Evolutionary conservation across 768 basidiomycete genomes (phyloP), one percentile per base, ranked within the genome.

Genomic region (Pisolithus orientalis): DNA sequence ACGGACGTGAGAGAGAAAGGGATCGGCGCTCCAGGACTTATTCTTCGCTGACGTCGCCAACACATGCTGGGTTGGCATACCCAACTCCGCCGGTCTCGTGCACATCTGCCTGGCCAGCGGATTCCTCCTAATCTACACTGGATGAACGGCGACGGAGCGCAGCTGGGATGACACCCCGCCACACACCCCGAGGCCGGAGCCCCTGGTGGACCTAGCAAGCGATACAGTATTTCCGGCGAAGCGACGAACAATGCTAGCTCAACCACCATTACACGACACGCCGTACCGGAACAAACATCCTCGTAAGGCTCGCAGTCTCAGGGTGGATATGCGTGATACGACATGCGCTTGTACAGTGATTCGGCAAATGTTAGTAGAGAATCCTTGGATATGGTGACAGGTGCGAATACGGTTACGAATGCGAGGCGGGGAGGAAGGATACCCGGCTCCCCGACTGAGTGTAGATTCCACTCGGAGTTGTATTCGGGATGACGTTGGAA

Each of bases 151-250:
- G 62, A 5, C 50, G 64, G 38, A 51, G 55, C 6, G 56, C 37
- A 27, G 65, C 65, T 0, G 65, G 65, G 13, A 60, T 65, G 59
- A 65, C 65, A 2, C 61, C 65, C 21, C 16, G 55, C 39, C 2
- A 34, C 54, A 1, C 54, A 51, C 17, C 42, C 43, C 11, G 21
- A 54, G 14, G 56, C 54, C 32, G 53, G 52, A 3, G 32, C 48
- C 16, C 47, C 55, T 27, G 60, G 47, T 24, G 52, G 50, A 10
- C 14, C 53, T 17, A 51, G 42, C 17, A 21, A 7, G 21, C 21
- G 2, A 21, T 21, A 21, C 21, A 21, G 21, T 2, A 21, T 21
- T 21, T 2, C 21, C 21, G 21, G 21, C 21, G 21, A 21, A 21
- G 21, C 21, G 21, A 21, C 21, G 21, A 21, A 2, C 21, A 21